A percentile compares a stretch with the other conserved stretches of the same genome.
These are phyloP conservation scores for Boletus coccyginus DNA, from an alignment of 768 basidiomycete species.

Conservation along the genomic window DNA sequence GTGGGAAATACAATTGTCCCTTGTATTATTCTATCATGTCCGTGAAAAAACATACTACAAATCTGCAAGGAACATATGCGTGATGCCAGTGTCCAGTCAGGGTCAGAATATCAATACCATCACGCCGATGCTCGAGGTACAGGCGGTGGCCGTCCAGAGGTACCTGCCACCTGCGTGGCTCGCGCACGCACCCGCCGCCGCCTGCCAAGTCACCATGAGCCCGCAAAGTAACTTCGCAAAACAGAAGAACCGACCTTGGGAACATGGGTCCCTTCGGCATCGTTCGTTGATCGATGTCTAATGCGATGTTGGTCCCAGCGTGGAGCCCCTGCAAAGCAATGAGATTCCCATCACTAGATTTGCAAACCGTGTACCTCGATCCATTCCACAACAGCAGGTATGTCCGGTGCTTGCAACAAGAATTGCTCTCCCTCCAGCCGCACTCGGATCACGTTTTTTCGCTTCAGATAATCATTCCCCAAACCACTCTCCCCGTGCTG, in stretches of 20 bases:
- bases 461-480: slow-evolving; percentile 92
- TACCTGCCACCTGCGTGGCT: slow-evolving; percentile 13
- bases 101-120: neutral
- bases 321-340: slow-evolving; percentile 67
- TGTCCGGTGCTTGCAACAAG: slow-evolving; percentile 82
- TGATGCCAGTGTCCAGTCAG: neutral
- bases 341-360: neutral
- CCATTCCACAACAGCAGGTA: slow-evolving; percentile 87
- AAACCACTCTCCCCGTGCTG: slow-evolving; percentile 92
- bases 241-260: slow-evolving; percentile 52
- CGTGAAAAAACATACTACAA: neutral
- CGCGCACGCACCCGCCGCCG: slow-evolving; percentile 28
- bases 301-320: slow-evolving; percentile 85
- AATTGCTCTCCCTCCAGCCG: slow-evolving; percentile 96
- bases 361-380: slow-evolving; percentile 68
- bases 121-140: neutral
- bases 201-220: slow-evolving; percentile 15
- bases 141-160: neutral
- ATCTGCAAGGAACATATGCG: neutral
- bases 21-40: neutral
- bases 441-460: slow-evolving; percentile 90
- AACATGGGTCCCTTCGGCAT: slow-evolving; percentile 92
- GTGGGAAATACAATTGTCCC: slow-evolving; percentile 24
- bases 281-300: slow-evolving; percentile 86
- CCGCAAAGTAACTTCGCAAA: too few relatives aligned